Base-by-base conservation (phyloP, 148 eudicot species). In the Heliamphora exappendiculata region DNA sequence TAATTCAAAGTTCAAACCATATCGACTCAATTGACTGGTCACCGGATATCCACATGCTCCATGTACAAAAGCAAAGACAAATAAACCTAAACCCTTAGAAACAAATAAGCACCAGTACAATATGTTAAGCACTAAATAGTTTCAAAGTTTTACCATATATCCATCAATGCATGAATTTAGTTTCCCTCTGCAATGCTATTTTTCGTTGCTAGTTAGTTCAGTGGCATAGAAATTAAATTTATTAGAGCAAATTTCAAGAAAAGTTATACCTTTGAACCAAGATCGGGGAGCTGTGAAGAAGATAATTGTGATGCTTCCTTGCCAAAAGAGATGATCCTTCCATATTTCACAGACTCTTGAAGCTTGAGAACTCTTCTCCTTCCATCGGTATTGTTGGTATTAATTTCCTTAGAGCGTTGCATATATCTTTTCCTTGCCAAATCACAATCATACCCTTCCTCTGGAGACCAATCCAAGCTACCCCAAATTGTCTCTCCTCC, bases 401-500 rank as follows among this genome's bases (percentile, higher is more conserved):
- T 86, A 55, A 49, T 66, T 5, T 76, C 81, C 16, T 41, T 72
- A 75, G 59, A 37, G 29, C 54, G 41, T 66, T 72, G 74, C 44
- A 74, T 42, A 54, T 65, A 47, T 29, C 58, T 81, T 34, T 36
- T 83, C 70, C 72, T 80, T 47, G 67, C 77, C 10, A 74, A 76
- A 77, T 81, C 79, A 65, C 93, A 89, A 24, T 72, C 79, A 11
- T 76, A 78, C 55, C 76, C 87, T 67, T 87, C 89, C 58, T 89
- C 91, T 8, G 93, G 93, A 12, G 91, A 81, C 88, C 89, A 86
- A 82, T 89, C 91, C 78, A 84, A 67, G 81, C 82, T 62, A 29
- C 93, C 93, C 93, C 93, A 89, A 64, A 87, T 81, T 51, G 88
- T 75, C 44, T 89, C 93, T 58, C 91, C 93, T 17, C 93, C 93